A percentile compares a stretch with the other conserved stretches of the same genome.
Evolutionary conservation across 768 basidiomycete species (phyloP).

Genomic region (Lyophyllum atratum): DNA sequence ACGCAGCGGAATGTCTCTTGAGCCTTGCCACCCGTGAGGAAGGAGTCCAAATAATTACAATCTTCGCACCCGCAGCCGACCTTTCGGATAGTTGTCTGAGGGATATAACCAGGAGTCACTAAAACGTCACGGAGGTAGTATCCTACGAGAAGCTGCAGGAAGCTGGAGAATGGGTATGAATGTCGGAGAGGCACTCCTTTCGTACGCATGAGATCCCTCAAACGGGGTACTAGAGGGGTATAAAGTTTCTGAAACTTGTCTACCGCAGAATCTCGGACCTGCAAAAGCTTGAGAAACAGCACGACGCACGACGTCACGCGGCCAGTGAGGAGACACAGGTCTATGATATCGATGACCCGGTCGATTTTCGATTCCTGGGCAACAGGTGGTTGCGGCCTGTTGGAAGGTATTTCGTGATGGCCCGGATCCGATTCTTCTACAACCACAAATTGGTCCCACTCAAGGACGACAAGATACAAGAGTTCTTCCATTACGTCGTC

Average conservation of each 20-base stretch:
- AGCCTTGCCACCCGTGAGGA: neutral
- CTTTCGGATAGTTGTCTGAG: conserved; percentile 22
- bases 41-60: conserved; percentile 25
- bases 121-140: conserved; percentile 29
- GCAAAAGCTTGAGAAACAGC: conserved; percentile 26
- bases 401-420: neutral
- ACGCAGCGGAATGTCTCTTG: conserved; percentile 19
- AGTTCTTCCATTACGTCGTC: conserved; percentile 19
- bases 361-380: conserved; percentile 18
- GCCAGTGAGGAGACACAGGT: conserved; percentile 23
- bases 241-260: conserved; percentile 28
- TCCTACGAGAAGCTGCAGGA: conserved; percentile 29
- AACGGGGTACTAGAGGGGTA: conserved; percentile 24
- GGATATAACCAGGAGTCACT: conserved; percentile 18
- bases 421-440: neutral
- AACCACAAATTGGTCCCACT: conserved; percentile 21
- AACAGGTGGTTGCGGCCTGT: neutral
- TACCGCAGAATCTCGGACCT: conserved; percentile 7
- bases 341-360: conserved; percentile 25
- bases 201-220: conserved; percentile 19
- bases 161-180: conserved; percentile 28
- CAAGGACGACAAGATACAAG: conserved; percentile 15
- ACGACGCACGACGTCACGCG: conserved; percentile 19
- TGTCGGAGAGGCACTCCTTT: conserved; percentile 18
- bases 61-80: conserved; percentile 34